Evolutionary conservation across 805 yeast genomes (phyloP).

Genomic region (Pichia rugopelliculosa): DNA sequence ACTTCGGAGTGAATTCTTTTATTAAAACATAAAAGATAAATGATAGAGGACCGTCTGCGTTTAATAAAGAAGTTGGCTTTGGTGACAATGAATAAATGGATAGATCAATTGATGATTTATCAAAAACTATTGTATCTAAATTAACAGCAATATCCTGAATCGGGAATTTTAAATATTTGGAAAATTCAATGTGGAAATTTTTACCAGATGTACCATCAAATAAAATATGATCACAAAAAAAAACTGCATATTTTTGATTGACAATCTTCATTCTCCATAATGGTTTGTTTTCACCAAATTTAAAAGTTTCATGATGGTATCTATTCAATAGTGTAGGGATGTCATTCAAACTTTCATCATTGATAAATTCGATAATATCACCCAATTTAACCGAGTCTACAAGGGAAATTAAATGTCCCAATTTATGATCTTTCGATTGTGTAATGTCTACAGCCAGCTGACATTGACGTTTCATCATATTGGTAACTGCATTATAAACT

Average conservation of each 20-base stretch:
- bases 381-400: slow-evolving; percentile 4
- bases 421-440: background rate
- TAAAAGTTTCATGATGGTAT: background rate
- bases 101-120: background rate
- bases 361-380: slow-evolving; percentile 15
- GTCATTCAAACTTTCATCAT: slow-evolving; percentile 3
- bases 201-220: slow-evolving; percentile 30
- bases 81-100: background rate
- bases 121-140: slow-evolving; percentile 2
- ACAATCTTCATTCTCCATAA: slow-evolving; percentile 16
- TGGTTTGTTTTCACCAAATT: slow-evolving; percentile 9
- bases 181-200: slow-evolving; percentile 27
- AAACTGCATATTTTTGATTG: background rate
- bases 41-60: background rate
- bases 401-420: background rate
- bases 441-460: background rate
- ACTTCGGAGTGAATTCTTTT: slow-evolving; percentile 8
- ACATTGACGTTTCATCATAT: slow-evolving; percentile 7
- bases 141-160: background rate
- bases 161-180: background rate
- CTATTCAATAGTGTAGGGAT: background rate
- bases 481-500: slow-evolving; percentile 5
- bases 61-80: background rate
- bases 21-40: background rate
- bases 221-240: slow-evolving; percentile 27